Conservation (phyloP, 1,284 basidiomycete genomes). For the Cryptococcus wingfieldii region DNA sequence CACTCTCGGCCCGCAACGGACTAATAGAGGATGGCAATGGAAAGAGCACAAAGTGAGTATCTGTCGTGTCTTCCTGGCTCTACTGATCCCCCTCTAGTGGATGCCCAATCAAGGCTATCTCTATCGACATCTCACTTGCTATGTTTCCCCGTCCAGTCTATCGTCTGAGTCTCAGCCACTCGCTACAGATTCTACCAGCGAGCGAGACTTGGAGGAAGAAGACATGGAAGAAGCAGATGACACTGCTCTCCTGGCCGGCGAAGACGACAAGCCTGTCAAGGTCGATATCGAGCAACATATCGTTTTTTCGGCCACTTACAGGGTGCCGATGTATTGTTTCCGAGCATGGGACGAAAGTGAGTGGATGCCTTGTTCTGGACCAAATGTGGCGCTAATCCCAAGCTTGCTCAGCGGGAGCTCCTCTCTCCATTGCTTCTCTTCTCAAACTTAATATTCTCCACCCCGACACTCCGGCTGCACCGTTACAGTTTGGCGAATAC, state of each 20-base stretch:
- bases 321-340: constrained; percentile 31
- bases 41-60: constrained; percentile 14
- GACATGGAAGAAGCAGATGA: constrained; percentile 5
- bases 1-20: constrained; percentile 15
- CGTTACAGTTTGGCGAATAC: constrained; percentile 3
- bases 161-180: background rate
- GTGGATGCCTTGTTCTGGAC: constrained; percentile 5
- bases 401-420: constrained; percentile 21
- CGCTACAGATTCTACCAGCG: background rate
- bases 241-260: background rate
- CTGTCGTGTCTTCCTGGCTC: background rate
- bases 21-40: constrained; percentile 32
- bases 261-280: background rate
- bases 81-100: constrained; percentile 3
- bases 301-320: constrained; percentile 28
- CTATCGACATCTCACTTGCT: constrained; percentile 10
- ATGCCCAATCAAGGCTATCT: constrained; percentile 26
- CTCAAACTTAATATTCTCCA: constrained; percentile 8
- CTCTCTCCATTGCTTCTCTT: constrained; percentile 14
- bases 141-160: background rate
- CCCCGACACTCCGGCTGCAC: background rate
- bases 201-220: constrained; percentile 5
- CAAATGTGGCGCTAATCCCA: background rate
- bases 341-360: constrained; percentile 33
- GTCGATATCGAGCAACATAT: constrained; percentile 24